These are phyloP conservation scores for Daldinia caldariorum DNA, from an alignment of 495 filamentous ascomycete species.

Conservation along the genomic window DNA sequence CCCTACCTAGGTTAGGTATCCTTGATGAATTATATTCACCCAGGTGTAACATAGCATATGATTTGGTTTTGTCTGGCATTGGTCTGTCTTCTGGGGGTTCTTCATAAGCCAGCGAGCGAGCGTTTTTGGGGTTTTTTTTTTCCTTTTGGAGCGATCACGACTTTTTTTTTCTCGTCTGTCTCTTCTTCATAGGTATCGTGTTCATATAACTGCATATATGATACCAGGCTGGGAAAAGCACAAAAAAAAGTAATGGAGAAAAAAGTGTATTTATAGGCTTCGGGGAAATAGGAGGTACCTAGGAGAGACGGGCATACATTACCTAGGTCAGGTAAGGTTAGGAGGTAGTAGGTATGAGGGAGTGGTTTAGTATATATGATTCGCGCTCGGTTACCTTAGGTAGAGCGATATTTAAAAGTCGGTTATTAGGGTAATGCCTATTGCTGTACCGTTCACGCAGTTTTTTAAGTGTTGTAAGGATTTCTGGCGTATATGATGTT, in stretches of 20 bases:
- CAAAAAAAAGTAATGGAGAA: not conserved
- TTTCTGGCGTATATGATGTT: not conserved
- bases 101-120: slow-evolving; percentile 3
- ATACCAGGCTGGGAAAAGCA: not conserved
- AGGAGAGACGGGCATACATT: not conserved
- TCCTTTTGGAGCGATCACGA: not conserved
- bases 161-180: not conserved
- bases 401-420: not conserved
- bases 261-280: slow-evolving; percentile 4
- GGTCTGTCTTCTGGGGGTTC: not conserved
- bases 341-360: not conserved
- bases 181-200: not conserved
- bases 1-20: too few species aligned
- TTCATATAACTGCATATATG: not conserved
- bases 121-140: not conserved
- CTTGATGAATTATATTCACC: too few species aligned
- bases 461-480: not conserved
- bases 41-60: not conserved
- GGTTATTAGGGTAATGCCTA: not conserved
- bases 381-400: not conserved
- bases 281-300: not conserved
- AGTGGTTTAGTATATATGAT: too few species aligned
- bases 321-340: too few species aligned
- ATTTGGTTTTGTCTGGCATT: not conserved
- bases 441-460: not conserved